phyloP scores from a whole-genome alignment of 2,329 filamentous ascomycete genomes.

The Sporothrix humicola region DNA sequence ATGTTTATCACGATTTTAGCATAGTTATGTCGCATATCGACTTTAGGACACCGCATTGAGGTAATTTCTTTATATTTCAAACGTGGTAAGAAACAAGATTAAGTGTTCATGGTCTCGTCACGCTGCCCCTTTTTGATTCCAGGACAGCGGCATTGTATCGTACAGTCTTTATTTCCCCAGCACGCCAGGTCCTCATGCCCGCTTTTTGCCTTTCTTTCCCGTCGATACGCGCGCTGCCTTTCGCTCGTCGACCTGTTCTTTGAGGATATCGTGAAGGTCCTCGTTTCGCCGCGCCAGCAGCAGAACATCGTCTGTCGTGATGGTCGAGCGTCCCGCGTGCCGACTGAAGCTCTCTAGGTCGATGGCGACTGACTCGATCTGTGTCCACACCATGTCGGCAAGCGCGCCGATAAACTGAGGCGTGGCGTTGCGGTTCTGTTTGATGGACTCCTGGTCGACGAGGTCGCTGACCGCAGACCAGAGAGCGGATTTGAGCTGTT shows the following conservation, averaged over 20 bases:
- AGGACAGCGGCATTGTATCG: background rate
- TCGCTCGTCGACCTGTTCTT: conserved; percentile 67
- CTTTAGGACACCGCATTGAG: too few relatives aligned
- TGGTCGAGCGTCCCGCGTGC: conserved; percentile 79
- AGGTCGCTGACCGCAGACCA: conserved; percentile 87
- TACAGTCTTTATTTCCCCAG: background rate
- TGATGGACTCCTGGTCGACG: conserved; percentile 81
- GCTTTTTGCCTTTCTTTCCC: conserved; percentile 45
- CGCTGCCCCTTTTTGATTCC: background rate
- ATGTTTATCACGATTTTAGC: too few relatives aligned
- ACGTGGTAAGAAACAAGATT: too few relatives aligned
- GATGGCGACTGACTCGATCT: conserved; percentile 68
- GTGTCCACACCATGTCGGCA: conserved; percentile 85
- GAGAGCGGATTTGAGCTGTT: conserved; percentile 77
- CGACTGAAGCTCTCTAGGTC: conserved; percentile 65
- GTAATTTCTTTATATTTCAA: too few relatives aligned
- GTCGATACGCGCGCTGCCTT: conserved; percentile 52
- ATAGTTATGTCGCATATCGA: too few relatives aligned
- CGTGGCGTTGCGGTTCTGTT: conserved; percentile 80
- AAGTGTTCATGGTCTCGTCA: background rate
- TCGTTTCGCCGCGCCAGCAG: conserved; percentile 87
- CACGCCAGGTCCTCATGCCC: background rate
- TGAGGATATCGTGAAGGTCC: conserved; percentile 77
- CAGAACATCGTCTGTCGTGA: conserved; percentile 86
- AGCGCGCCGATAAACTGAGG: conserved; percentile 87